These are phyloP conservation scores for Vanderwaltozyma polyspora DNA, from an alignment of 805 yeast genomes.

Conservation along the genomic window DNA sequence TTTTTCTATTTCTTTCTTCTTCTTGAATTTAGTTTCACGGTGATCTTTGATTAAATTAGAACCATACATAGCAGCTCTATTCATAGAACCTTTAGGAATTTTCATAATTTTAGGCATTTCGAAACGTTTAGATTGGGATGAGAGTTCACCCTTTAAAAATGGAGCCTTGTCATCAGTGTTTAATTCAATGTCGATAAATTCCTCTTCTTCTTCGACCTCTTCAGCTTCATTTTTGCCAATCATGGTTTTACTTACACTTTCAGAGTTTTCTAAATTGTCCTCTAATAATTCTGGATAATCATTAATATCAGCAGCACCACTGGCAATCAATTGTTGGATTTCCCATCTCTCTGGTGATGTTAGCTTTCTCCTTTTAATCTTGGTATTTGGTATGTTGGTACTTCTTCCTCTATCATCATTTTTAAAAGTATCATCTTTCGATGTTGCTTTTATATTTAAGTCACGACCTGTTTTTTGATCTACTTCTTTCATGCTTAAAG, in stretches of 20 bases:
- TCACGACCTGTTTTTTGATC: conserved; percentile 58
- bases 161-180: conserved; percentile 52
- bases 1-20: conserved; percentile 35
- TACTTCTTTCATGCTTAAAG: conserved; percentile 57
- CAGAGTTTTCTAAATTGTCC: conserved; percentile 15
- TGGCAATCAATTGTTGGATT: conserved; percentile 64
- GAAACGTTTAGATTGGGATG: conserved; percentile 20
- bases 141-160: conserved; percentile 45
- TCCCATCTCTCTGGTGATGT: conserved; percentile 93
- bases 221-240: conserved; percentile 10
- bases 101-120: conserved; percentile 49
- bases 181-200: conserved; percentile 58
- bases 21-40: conserved; percentile 46
- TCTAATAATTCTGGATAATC: conserved; percentile 52
- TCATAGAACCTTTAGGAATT: conserved; percentile 70
- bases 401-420: conserved; percentile 2
- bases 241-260: conserved; percentile 2
- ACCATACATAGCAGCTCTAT: conserved; percentile 66
- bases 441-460: neutral
- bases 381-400: conserved; percentile 3
- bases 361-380: conserved; percentile 32
- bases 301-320: conserved; percentile 58
- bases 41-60: conserved; percentile 55
- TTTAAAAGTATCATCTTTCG: neutral
- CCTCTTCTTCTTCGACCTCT: conserved; percentile 29